These are phyloP conservation scores for Senna tora DNA, from an alignment of 306 rosid species.

Conservation along the genomic window DNA sequence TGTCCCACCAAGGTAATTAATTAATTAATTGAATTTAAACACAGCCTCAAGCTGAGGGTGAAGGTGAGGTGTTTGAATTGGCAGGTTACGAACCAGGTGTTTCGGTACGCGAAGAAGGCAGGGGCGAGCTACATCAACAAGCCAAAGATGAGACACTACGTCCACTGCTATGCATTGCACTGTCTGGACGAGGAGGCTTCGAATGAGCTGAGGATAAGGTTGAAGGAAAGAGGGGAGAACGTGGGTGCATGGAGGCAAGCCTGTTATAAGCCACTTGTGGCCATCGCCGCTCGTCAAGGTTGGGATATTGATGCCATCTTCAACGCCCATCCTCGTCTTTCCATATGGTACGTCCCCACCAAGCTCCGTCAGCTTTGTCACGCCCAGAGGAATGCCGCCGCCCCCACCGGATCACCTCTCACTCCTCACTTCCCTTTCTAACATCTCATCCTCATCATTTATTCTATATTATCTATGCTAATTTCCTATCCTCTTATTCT, in stretches of 20 bases:
- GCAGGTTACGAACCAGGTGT: conserved; percentile 91
- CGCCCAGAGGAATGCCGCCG: conserved; percentile 63
- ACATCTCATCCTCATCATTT: too few species aligned
- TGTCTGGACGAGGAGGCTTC: conserved; percentile 82
- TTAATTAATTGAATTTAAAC: too few species aligned
- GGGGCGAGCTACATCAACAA: conserved; percentile 97
- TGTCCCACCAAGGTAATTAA: conserved; percentile 99
- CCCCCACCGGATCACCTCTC: too few species aligned
- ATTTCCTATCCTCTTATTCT: too few species aligned
- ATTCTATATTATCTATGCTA: too few species aligned
- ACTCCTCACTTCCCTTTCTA: conserved; percentile 59
- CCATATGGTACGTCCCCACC: conserved; percentile 93
- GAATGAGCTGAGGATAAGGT: conserved; percentile 63
- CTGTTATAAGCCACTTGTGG: conserved; percentile 81
- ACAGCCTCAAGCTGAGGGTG: too few species aligned
- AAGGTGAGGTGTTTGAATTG: too few species aligned
- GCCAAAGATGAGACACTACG: conserved; percentile 98
- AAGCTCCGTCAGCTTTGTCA: conserved; percentile 96
- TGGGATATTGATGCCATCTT: conserved; percentile 97
- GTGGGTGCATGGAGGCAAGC: conserved; percentile 94
- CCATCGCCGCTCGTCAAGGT: conserved; percentile 73
- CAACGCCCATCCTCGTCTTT: conserved; percentile 77
- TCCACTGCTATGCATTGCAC: conserved; percentile 91
- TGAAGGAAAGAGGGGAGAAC: conserved; percentile 83
- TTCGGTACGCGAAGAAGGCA: conserved; percentile 80